Conservation (phyloP, 306 rosid species). For the Cyamopsis tetragonoloba region DNA sequence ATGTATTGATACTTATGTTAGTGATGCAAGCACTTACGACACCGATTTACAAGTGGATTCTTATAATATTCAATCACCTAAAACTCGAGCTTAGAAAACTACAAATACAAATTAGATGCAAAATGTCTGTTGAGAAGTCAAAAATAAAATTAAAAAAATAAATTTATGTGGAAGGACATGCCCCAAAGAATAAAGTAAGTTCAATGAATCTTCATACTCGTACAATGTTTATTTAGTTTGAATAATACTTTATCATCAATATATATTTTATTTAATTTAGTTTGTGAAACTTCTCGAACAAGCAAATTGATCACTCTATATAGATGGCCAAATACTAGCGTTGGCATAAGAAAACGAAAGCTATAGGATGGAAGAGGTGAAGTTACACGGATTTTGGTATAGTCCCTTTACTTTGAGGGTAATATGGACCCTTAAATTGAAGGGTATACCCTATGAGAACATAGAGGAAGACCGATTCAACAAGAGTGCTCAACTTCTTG, state of each 20-base stretch:
- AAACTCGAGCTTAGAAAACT: too few species aligned
- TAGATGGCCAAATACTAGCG: background rate
- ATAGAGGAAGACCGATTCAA: conserved; percentile 48
- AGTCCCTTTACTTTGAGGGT: conserved; percentile 50
- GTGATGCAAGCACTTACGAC: background rate
- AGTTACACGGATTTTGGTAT: conserved; percentile 46
- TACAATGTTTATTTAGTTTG: background rate
- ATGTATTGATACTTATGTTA: too few species aligned
- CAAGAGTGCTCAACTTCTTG: conserved; percentile 39
- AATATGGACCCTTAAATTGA: conserved; percentile 44
- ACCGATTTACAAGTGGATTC: background rate
- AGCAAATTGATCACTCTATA: background rate
- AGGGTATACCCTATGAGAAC: conserved; percentile 46
- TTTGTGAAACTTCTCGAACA: background rate
- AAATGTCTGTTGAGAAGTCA: too few species aligned
- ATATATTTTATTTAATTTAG: background rate
- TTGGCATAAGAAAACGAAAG: background rate
- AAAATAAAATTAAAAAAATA: too few species aligned
- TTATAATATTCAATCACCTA: background rate
- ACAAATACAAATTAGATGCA: too few species aligned
- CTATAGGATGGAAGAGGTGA: conserved; percentile 28
- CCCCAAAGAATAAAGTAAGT: background rate
- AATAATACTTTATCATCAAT: background rate
- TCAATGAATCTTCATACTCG: background rate
- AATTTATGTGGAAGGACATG: background rate